Evolutionary conservation across 225 moss, liverwort and hornwort genomes (phyloP), one percentile per base, ranked within the genome.

Genomic region (Takakia lepidozioides): DNA sequence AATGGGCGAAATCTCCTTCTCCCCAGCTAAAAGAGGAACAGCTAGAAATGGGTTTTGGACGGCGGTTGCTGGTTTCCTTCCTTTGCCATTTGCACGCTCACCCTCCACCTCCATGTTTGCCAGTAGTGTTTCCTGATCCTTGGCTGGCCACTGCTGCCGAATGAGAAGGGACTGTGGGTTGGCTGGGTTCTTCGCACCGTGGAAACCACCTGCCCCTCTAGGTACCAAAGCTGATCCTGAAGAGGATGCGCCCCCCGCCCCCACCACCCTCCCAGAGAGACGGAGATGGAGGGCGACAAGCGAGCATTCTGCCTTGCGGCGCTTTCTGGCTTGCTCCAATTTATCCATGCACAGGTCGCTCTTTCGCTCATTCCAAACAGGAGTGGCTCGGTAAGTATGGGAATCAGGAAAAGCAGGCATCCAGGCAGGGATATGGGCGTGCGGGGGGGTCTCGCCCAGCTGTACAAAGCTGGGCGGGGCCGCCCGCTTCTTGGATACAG

Each of bases 381-480:
- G 85, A 20, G 98, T 98, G n/a, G 80, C 60, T 53, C 77, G 80
- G 57, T 98, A 98, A 0, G 98, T 98, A 37, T 91, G 98, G 18
- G 91, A 57, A 52, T 91, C 98, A 3, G 98, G 98, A 58, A 98
- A 98, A 3, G 98, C 98, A 49, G 98, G 91, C 30, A 98, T 56
- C 98, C 98, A 98, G 13, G 76, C 8, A 8, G 98, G 98, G 55
- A 98, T 91, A 49, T 98, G 98, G 2, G 75, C 56, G 22, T 73
- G 68, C 15, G 91, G 98, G 4, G 98, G 98, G 27, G 56, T 43
- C 55, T 98, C 98, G 45, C 98, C 87, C 5, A 91, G 70, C 61
- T 91, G 87, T 8, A 78, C 66, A 47, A 98, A 98, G 24, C 87
- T 91, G 0, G 87, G 87, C 46, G 82, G 65, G 4, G 79, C 67